These are phyloP conservation scores for Thermochaetoides thermophila DNA, from an alignment of 495 filamentous ascomycete genomes.

Conservation along the genomic window DNA sequence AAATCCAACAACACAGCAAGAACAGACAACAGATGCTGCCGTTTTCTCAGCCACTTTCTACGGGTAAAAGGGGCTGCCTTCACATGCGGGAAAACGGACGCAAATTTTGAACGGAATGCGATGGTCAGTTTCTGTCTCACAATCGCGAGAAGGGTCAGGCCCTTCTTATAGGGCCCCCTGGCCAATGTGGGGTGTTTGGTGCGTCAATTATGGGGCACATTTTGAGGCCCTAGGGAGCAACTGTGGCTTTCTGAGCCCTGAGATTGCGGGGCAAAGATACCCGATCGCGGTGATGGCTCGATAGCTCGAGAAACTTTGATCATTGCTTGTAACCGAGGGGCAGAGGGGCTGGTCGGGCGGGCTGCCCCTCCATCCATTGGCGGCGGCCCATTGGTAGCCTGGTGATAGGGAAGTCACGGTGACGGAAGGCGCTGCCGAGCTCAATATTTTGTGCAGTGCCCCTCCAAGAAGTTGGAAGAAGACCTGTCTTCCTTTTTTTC, in stretches of 20 bases:
- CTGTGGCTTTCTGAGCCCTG: too few species aligned
- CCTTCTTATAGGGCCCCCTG: not conserved
- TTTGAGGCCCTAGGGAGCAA: too few species aligned
- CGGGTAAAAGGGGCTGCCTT: not conserved
- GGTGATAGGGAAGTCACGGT: constrained; percentile 6
- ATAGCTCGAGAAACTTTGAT: too few species aligned
- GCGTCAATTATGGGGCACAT: constrained; percentile 10
- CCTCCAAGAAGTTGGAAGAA: too few species aligned
- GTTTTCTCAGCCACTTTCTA: too few species aligned
- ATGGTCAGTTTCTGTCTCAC: not conserved
- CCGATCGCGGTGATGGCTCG: constrained; percentile 11
- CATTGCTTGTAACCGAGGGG: too few species aligned
- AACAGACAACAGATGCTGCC: too few species aligned
- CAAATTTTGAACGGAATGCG: not conserved
- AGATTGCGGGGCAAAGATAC: constrained; percentile 5
- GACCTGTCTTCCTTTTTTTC: too few species aligned
- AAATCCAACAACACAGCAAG: not conserved
- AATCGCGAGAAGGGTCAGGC: not conserved
- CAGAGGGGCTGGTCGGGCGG: too few species aligned
- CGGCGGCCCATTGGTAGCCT: too few species aligned
- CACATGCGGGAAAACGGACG: not conserved
- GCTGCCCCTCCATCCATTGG: constrained; percentile 3
- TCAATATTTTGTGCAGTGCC: too few species aligned
- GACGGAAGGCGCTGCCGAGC: too few species aligned
- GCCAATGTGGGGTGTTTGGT: not conserved